These are phyloP conservation scores for Lupinus albus DNA, from an alignment of 306 rosid genomes.

Conservation along the genomic window DNA sequence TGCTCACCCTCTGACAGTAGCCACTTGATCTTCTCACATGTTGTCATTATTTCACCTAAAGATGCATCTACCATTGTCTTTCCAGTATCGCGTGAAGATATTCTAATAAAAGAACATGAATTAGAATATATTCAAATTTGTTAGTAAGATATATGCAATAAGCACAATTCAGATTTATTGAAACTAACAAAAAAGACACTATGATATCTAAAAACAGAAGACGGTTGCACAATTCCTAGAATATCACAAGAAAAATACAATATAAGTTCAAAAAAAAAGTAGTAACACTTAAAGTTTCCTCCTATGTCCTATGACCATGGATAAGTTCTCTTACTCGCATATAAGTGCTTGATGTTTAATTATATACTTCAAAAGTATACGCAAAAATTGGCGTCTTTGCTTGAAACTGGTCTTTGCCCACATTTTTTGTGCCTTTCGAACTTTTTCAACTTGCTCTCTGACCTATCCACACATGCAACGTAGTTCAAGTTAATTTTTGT, in stretches of 20 bases:
- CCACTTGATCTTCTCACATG: conserved; percentile 96
- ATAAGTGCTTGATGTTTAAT: conserved; percentile 87
- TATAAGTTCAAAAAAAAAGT: background rate
- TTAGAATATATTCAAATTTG: conserved; percentile 24
- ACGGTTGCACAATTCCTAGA: background rate
- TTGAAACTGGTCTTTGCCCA: conserved; percentile 90
- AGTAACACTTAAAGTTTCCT: conserved; percentile 28
- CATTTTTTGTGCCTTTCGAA: conserved; percentile 76
- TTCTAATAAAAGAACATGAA: conserved; percentile 51
- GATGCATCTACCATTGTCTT: conserved; percentile 95
- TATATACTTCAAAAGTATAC: conserved; percentile 81
- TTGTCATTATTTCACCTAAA: conserved; percentile 90
- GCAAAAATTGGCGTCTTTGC: conserved; percentile 85
- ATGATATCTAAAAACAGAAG: conserved; percentile 16
- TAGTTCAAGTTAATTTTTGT: conserved; percentile 28
- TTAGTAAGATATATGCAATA: conserved; percentile 26
- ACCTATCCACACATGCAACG: conserved; percentile 59
- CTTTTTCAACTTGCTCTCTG: conserved; percentile 74
- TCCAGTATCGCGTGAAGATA: conserved; percentile 93
- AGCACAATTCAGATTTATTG: background rate
- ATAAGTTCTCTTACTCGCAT: conserved; percentile 75
- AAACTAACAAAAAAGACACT: conserved; percentile 27
- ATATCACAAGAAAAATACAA: conserved; percentile 23
- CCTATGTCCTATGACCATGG: conserved; percentile 19
- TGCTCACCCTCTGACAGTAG: conserved; percentile 89